Conservation (phyloP, 2,329 filamentous ascomycete species). For the Chrysosporium queenslandicum region DNA sequence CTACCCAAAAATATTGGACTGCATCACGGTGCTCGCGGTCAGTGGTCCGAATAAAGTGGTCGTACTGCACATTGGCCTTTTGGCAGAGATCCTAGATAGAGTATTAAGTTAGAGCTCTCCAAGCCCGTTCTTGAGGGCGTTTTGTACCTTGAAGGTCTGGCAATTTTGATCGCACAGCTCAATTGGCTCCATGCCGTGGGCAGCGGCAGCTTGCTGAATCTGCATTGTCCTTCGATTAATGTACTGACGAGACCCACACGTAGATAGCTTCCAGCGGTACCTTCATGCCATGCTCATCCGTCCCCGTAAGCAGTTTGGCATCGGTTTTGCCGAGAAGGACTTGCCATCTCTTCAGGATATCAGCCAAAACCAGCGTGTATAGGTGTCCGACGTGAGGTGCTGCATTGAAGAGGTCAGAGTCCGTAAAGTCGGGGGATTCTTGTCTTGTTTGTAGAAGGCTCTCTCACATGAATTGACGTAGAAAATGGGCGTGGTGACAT, state of each 20-base stretch:
- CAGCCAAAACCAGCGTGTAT: conserved; percentile 82
- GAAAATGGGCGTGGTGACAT: conserved; percentile 94
- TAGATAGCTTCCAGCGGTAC: conserved; percentile 23
- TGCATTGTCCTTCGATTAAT: conserved; percentile 19
- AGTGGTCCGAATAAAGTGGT: conserved; percentile 89
- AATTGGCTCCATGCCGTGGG: conserved; percentile 61
- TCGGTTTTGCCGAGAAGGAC: conserved; percentile 55
- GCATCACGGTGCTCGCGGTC: conserved; percentile 70
- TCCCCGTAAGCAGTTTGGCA: conserved; percentile 76
- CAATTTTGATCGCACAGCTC: conserved; percentile 83
- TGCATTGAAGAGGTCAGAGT: conserved; percentile 28
- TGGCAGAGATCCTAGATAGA: conserved; percentile 51
- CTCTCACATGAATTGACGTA: conserved; percentile 92
- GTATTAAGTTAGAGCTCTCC: background rate
- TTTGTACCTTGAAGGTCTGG: conserved; percentile 56
- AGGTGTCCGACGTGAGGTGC: conserved; percentile 91
- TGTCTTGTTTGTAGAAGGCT: background rate
- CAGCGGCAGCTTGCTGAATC: conserved; percentile 74
- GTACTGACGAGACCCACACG: background rate
- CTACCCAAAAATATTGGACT: conserved; percentile 79
- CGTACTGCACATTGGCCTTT: conserved; percentile 59
- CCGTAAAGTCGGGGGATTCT: background rate
- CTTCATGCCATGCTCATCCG: conserved; percentile 96
- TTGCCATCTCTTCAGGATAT: conserved; percentile 89
- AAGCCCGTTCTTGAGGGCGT: background rate